Evolutionary conservation across 1,284 basidiomycete species (phyloP), one percentile per base, ranked within the genome.

Genomic region (Papiliotrema terrestris): DNA sequence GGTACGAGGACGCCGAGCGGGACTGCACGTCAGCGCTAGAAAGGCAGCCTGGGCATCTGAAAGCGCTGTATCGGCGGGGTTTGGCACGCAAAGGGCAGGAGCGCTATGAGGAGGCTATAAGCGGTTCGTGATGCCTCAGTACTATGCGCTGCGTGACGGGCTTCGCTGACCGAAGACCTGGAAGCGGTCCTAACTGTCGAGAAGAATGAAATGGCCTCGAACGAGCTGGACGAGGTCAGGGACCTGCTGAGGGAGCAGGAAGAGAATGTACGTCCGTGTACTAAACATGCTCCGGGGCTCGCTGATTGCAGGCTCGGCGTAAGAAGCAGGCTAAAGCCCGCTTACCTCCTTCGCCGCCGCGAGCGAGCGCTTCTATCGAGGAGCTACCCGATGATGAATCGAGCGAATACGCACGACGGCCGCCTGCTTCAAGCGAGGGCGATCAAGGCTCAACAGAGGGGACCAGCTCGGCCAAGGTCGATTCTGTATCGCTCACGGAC

Each of bases 11-110:
- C 50, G 74, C 74, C 38, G 67, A 70, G 23, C 48, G 71, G n/a
- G 75, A 76, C 51, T 77, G 75, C 36, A 63, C 66, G 4, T 60
- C 56, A 9, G 71, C 68, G 1, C 52, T 77, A 11, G 51, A 55
- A 4, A 38, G 43, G 2, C 61, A 66, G 11, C 22, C 29, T 14
- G 54, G 45, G n/a, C 71, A 68, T 43, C 52, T 75, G 39, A 78
- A 78, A 52, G 73, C 75, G n/a, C 61, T 66, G 14, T 78, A 71
- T 47, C 51, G 76, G 19, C 48, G 74, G 48, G 71, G 68, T 0
- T 29, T 75, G 22, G 74, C 73, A 8, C 52, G 68, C 20, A 70
- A 71, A 37, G 71, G 65, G 5, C 48, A 71, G 35, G 59, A 56
- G 2, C 45, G 64, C 19, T 54, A 58, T 8, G 45, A 55, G 14